Base-by-base conservation (phyloP, 1,284 basidiomycete species). In the Phellopilus nigrolimitatus region DNA sequence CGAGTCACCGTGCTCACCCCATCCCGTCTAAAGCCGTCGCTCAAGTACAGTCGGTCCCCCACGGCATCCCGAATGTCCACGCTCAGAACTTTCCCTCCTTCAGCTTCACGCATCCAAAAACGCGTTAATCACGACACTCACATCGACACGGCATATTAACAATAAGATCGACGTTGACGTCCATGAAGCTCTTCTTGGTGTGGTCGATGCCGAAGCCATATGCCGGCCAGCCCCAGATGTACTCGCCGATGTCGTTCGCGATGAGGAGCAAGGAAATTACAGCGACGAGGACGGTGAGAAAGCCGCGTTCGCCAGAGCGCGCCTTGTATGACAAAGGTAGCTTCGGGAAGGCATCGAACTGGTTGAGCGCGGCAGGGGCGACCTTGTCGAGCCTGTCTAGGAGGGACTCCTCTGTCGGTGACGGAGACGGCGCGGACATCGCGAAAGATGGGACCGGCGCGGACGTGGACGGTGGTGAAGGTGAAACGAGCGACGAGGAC, bases 61-160 rank as follows among this genome's bases (percentile, higher is more conserved):
- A 95, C 80, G 0, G 90, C 90, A 66, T 99, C 95, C 46, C 94
- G 75, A 44, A 99, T 68, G 65, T 98, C 95, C 19, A 98, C 84
- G 44, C 83, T 88, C 48, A 99, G 72, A 63, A 75, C 91, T 94
- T 59, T 0, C 46, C 53, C n/a, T 28, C 38, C 51, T 41, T 57
- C 15, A 54, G 46, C 9, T 45, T 39, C 5, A 51, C 47, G 45
- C 15, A 24, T 24, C 53, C 33, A 56, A 59, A 45, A 45, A 55
- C 30, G 27, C 19, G 7, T 8, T 30, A 39, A 2, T 17, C 8
- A 2, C 6, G 51, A 24, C 6, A 80, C 90, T 70, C 64, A 95
- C 92, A 91, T 68, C 78, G 75, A 70, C 94, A 97, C 1, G 91
- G 93, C 80, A 94, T 97, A 58, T 89, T 89, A 21, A 97, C 87